Evolutionary conservation across 148 eudicot genomes (phyloP), one percentile per base, ranked within the genome.

Genomic region (Nepenthes gracilis): DNA sequence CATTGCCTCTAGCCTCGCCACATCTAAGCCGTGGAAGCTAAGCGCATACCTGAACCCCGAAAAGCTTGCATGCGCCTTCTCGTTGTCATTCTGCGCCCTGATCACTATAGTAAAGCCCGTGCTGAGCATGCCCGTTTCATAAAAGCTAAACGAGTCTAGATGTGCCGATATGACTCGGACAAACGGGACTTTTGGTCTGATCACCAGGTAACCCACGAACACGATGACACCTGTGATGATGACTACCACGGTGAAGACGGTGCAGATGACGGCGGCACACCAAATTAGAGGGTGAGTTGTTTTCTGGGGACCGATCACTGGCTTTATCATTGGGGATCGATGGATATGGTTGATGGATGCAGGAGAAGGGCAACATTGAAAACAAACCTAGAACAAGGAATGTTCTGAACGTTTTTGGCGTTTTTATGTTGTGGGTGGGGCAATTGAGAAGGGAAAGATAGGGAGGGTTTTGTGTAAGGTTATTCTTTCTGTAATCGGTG

Each of bases 41-140:
- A 90, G 74, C 3, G 71, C 33, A 50, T 78, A 81, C 12, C 38
- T 65, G 33, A 77, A 77, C 35, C 77, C 72, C 1, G 83, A 81
- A 66, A 86, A 90, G 43, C 78, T 77, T 0, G 88, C 80, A 1
- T 66, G 77, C 0, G 97, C 88, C 64, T 65, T 64, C 6, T 10
- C 36, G 51, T 90, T 90, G 38, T 84, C 81, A 52, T 90, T 90
- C 67, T 81, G 75, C 33, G 91, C 90, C 56, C 58, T 69, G 34
- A 90, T 45, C 8, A 64, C 48, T 1, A 90, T 72, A 43, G 74
- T 77, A 10, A 87, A 58, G 32, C 69, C 64, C 8, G 88, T 81
- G 4, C 72, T 72, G 10, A 90, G 75, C 0, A 77, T 33, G 9
- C 91, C 84, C 0, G 77, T 64, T 55, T 72, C 83, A 37, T 69